phyloP scores from a whole-genome alignment of 768 basidiomycete genomes.

The Cantharellus cinnabarinus region DNA sequence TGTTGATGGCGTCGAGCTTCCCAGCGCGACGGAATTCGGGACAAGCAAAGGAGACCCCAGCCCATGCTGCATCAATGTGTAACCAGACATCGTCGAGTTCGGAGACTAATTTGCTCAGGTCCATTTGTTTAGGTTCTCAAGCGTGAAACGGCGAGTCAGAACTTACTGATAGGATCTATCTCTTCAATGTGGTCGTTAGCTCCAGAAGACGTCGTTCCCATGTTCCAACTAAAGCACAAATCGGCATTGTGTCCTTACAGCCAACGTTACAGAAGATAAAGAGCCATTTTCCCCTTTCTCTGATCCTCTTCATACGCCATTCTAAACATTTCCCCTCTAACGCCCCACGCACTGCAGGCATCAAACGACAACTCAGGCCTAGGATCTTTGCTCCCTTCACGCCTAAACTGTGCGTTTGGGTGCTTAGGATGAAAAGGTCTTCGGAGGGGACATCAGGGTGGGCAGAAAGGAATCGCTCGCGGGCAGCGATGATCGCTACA shows the following conservation, averaged over 20 bases:
- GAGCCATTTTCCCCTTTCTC: conserved; percentile 42
- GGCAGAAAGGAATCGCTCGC: conserved; percentile 29
- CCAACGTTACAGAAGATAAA: conserved; percentile 28
- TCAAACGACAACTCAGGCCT: conserved; percentile 46
- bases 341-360: conserved; percentile 42
- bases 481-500: conserved; percentile 61
- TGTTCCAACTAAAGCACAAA: conserved; percentile 76
- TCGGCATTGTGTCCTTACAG: background rate
- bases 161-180: conserved; percentile 44
- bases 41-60: conserved; percentile 60
- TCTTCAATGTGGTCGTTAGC: conserved; percentile 66
- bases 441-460: conserved; percentile 31
- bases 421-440: conserved; percentile 61
- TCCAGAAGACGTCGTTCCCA: conserved; percentile 85
- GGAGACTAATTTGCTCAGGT: too few relatives aligned
- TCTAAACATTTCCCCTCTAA: conserved; percentile 42
- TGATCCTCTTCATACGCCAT: conserved; percentile 45
- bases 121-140: too few relatives aligned
- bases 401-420: conserved; percentile 78
- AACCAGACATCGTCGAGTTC: conserved; percentile 34
- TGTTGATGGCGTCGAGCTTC: conserved; percentile 52
- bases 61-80: conserved; percentile 87
- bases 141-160: too few relatives aligned
- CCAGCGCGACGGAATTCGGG: conserved; percentile 51
- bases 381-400: conserved; percentile 61